Conservation (phyloP, 2,329 filamentous ascomycete genomes). For the Leptographium lundbergii region DNA sequence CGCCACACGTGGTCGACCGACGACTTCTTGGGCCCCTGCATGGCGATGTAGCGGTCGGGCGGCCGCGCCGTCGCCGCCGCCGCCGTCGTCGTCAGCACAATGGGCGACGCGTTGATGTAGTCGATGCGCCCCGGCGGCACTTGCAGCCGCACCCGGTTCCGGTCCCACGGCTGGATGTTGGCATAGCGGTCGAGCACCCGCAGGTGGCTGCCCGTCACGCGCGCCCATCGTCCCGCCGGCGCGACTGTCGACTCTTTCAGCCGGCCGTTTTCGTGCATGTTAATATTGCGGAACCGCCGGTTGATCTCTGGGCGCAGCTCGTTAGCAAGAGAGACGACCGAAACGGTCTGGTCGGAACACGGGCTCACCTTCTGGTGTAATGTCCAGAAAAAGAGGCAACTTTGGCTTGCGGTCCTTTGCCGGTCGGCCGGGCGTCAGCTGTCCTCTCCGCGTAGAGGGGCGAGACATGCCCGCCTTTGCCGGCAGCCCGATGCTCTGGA, state of each 20-base stretch:
- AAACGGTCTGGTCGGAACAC: background rate
- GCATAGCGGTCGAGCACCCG: slow-evolving; percentile 66
- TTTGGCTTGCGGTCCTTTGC: slow-evolving; percentile 7
- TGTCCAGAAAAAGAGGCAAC: slow-evolving; percentile 16
- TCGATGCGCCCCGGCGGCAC: slow-evolving; percentile 63
- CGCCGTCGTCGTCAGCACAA: slow-evolving; percentile 35
- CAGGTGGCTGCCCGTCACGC: slow-evolving; percentile 41
- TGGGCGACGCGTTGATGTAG: slow-evolving; percentile 74
- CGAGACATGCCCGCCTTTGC: background rate
- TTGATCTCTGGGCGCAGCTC: slow-evolving; percentile 28
- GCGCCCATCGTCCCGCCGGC: slow-evolving; percentile 28
- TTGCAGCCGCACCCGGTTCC: slow-evolving; percentile 69
- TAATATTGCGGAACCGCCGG: slow-evolving; percentile 38
- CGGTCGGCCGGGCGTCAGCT: background rate
- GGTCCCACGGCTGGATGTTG: slow-evolving; percentile 83
- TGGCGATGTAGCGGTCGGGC: slow-evolving; percentile 66
- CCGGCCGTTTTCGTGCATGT: slow-evolving; percentile 39
- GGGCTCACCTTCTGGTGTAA: slow-evolving; percentile 28
- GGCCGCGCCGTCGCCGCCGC: slow-evolving; percentile 17
- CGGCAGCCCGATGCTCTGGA: slow-evolving; percentile 4
- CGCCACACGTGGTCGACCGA: slow-evolving; percentile 82
- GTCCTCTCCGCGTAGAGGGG: background rate
- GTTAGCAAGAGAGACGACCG: slow-evolving; percentile 1
- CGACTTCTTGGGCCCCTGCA: slow-evolving; percentile 73
- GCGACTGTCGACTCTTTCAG: slow-evolving; percentile 26